Base-by-base conservation (phyloP, 352 stramenopile species). In the Phytopythium mirpurense region DNA sequence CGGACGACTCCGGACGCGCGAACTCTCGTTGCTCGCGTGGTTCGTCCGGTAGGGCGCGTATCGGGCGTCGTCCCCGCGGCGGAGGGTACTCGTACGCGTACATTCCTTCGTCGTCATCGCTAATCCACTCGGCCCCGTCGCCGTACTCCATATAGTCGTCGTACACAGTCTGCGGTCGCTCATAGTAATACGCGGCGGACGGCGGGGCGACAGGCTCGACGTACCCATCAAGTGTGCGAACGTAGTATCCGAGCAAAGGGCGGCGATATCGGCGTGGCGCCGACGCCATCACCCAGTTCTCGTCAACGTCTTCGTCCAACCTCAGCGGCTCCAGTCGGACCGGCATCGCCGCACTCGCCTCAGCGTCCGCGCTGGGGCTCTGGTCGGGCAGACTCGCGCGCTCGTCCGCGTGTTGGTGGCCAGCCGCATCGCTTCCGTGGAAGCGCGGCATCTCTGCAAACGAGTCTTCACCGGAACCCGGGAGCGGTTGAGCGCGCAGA, bases 81-180 rank as follows among this genome's bases (percentile, higher is more conserved):
- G 43, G 41, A 26, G 49, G 49, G 32, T 67, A 65, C 5, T 59
- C 59, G 27, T 74, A 72, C 1, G 37, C 57, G 36, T 47, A 34
- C 21, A 36, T 48, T 35, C 65, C 49, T 18, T 74, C 62, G 38
- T 72, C 65, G 2, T 72, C 59, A 2, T 72, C 68, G 26, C 41
- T 65, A 47, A 74, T 62, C 68, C 65, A 78, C 32, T 70, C 59
- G 36, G 65, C 46, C 15, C 23, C 35, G 27, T 74, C 65, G 27
- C 62, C 62, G 14, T 68, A 62, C 38, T 67, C 62, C 21, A 46
- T 37, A 53, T 68, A 70, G 19, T 72, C 65, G 73, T 65, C 32
- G 16, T 54, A 54, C 34, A 26, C 5, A 8, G 24, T n/a, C 14
- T 37, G 32, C 9, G 48, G 21, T 14, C 14, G 21, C 7, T 14